Conservation (phyloP, 129 eudicot genomes). For the Solidago caesia region DNA sequence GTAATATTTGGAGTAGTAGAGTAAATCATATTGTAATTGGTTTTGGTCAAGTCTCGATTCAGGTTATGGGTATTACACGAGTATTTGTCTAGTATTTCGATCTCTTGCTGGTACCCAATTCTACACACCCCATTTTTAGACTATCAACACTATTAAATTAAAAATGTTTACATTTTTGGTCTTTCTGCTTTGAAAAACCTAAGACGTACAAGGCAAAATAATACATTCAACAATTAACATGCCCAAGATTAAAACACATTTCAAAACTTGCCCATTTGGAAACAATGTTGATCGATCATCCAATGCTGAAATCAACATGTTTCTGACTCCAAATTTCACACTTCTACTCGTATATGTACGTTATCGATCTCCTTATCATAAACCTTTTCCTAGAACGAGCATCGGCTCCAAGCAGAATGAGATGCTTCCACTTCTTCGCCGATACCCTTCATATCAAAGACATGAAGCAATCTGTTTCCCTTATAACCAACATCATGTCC, state of each 20-base stretch:
- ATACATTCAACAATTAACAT: conserved; percentile 6
- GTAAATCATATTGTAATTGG: background rate
- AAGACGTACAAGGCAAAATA: background rate
- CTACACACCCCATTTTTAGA: too few relatives aligned
- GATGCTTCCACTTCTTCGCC: conserved; percentile 21
- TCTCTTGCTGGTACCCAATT: too few relatives aligned
- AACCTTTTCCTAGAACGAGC: conserved; percentile 10
- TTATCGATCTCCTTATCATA: background rate
- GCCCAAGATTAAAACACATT: conserved; percentile 8
- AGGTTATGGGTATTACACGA: background rate
- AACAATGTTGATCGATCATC: background rate
- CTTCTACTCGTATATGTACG: conserved; percentile 19
- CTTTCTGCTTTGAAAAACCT: too few relatives aligned
- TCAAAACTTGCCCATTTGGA: background rate
- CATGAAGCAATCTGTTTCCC: conserved; percentile 5
- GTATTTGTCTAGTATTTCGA: background rate
- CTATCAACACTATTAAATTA: too few relatives aligned
- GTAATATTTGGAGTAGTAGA: too few relatives aligned
- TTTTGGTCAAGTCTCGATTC: background rate
- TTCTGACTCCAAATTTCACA: background rate
- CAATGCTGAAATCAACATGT: background rate
- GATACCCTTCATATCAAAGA: conserved; percentile 4
- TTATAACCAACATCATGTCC: conserved; percentile 7
- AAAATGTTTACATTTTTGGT: too few relatives aligned
- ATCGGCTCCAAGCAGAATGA: conserved; percentile 27